Evolutionary conservation across 352 stramenopile genomes (phyloP).

Genomic region (Globisporangium heterothallicum): DNA sequence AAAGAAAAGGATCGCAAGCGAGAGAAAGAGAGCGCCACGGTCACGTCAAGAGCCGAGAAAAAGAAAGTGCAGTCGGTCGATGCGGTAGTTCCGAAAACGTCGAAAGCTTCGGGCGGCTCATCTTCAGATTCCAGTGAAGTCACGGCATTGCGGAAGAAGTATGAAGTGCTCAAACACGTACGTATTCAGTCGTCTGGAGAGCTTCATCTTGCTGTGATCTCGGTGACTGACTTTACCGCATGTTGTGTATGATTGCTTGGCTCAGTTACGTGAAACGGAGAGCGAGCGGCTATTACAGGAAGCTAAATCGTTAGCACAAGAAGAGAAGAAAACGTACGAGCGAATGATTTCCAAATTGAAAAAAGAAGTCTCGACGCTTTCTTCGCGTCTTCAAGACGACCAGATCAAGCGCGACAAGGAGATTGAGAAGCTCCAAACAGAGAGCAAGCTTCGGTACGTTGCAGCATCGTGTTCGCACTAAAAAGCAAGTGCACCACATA

Average conservation of each 20-base stretch:
- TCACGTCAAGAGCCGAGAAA: slow-evolving; percentile 1
- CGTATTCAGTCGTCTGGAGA: background rate
- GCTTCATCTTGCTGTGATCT: background rate
- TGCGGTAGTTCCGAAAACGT: background rate
- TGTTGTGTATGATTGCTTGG: slow-evolving; percentile 4
- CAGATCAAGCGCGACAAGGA: slow-evolving; percentile 36
- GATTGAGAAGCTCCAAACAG: slow-evolving; percentile 40
- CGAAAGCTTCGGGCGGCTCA: background rate
- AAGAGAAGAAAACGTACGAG: slow-evolving; percentile 73
- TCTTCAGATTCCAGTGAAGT: slow-evolving; percentile 3
- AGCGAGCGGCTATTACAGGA: slow-evolving; percentile 59
- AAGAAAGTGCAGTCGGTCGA: background rate
- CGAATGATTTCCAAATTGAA: slow-evolving; percentile 68
- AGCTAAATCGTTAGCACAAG: slow-evolving; percentile 42
- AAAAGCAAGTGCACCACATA: too few species aligned
- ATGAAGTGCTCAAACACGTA: slow-evolving; percentile 42
- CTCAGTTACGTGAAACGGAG: slow-evolving; percentile 56
- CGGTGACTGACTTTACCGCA: background rate
- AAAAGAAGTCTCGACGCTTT: slow-evolving; percentile 51
- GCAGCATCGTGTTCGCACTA: background rate
- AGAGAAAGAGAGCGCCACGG: slow-evolving; percentile 7
- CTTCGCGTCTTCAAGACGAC: slow-evolving; percentile 43
- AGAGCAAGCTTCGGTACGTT: slow-evolving; percentile 31
- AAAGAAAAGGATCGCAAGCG: slow-evolving; percentile 16
- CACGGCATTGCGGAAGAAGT: slow-evolving; percentile 29